Percentiles rank a stretch among this genome's conserved stretches.
These are phyloP conservation scores for Capsicum chinense DNA, from an alignment of 257 asterid genomes.

Conservation along the genomic window DNA sequence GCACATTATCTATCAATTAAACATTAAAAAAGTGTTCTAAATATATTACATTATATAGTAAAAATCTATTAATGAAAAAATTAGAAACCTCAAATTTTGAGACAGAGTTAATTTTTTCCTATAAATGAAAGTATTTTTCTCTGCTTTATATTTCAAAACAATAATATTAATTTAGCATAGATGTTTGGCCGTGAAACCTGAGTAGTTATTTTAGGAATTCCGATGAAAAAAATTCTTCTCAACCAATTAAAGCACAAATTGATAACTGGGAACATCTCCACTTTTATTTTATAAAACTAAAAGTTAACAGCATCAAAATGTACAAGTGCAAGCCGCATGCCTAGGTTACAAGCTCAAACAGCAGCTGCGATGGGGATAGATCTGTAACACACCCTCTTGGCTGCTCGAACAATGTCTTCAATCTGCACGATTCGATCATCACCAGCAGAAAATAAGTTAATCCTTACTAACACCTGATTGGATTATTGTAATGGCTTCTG, in stretches of 20 bases:
- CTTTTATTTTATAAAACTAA: background rate
- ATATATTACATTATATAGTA: too few species aligned
- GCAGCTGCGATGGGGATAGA: constrained; percentile 44
- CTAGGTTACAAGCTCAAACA: constrained; percentile 34
- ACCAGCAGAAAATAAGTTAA: background rate
- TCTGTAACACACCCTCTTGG: constrained; percentile 49
- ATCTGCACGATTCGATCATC: background rate
- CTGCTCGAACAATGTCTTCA: constrained; percentile 17
- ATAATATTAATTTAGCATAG: too few species aligned
- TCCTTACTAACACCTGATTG: background rate
- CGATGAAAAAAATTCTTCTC: background rate
- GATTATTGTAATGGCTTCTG: background rate
- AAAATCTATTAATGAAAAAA: too few species aligned
- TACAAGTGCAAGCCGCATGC: background rate
- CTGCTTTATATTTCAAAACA: too few species aligned
- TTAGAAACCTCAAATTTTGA: too few species aligned
- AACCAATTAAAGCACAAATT: background rate
- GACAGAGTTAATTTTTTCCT: too few species aligned
- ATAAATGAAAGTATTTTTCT: too few species aligned
- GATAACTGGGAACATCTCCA: background rate
- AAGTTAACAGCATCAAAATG: background rate
- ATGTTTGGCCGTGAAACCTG: too few species aligned
- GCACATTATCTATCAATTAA: too few species aligned
- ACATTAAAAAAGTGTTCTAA: too few species aligned
- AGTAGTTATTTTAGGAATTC: background rate